Evolutionary conservation across 106 monocot species (phyloP), one percentile per base, ranked within the genome.

Genomic region (Phalaenopsis aphrodite): DNA sequence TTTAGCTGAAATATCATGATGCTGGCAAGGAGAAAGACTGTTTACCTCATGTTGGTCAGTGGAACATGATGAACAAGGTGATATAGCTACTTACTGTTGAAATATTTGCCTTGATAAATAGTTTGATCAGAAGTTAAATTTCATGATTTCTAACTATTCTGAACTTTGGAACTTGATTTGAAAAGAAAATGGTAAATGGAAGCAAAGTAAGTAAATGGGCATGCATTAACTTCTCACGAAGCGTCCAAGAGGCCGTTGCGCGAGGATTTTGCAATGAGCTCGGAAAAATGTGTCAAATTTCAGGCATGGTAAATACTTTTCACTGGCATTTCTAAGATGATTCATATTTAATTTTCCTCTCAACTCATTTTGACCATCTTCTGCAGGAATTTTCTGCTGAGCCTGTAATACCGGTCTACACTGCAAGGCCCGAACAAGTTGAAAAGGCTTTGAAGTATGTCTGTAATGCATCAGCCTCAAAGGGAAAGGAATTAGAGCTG

Each of bases 1-100:
- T 23, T 14, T 49, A 96, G 96, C 88, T 97, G 58, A 99, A 94
- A 80, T 99, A 99, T 79, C 92, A 94, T 61, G 98, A 99, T 39
- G 90, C 88, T 67, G 94, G 98, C 11, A 86, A 83, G 75, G 98
- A 94, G 79, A 99, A 61, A 83, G 89, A 89, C 78, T 91, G 90
- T 48, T 84, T 92, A 80, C 98, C 98, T 21, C 83, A 87, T 79
- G 87, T 99, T 55, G 98, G 98, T n/a, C 98, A 99, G 74, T 99
- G 98, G 98, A 99, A 99, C 49, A 99, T 99, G 98, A 99, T 94
- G 92, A 99, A 99, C 64, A 99, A 99, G 92, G 97, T 94, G 85
- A 49, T 75, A 38, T 41, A 76, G 8, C 18, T 65, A 12, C 11
- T 52, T 37, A 1, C 11, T 38, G 30, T 12, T 38, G 24, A 66